A percentile compares a stretch with the other conserved stretches of the same genome.
Evolutionary conservation across 352 stramenopile species (phyloP).

Genomic region (Phytophthora syringae): DNA sequence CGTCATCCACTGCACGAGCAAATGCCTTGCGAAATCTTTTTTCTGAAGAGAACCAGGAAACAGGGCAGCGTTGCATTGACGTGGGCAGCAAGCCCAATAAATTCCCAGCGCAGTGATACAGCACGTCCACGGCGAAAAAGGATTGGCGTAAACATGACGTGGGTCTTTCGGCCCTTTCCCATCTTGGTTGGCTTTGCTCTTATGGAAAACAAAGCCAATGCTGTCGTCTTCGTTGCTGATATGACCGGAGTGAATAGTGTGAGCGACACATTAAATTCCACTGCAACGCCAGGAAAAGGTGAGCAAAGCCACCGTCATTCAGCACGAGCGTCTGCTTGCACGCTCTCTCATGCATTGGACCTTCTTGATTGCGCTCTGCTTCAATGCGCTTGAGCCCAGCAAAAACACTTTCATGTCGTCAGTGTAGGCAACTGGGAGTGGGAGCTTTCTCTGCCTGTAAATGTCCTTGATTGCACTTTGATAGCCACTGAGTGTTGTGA

Average conservation of each 20-base stretch:
- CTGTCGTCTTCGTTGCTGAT: slow-evolving; percentile 11
- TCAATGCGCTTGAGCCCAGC: not conserved
- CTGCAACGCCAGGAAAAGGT: slow-evolving; percentile 32
- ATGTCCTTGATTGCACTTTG: too few species aligned
- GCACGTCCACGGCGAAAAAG: slow-evolving; percentile 4
- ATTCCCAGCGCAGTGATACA: slow-evolving; percentile 7
- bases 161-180: slow-evolving; percentile 4
- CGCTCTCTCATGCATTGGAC: not conserved
- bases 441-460: too few species aligned
- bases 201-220: slow-evolving; percentile 25
- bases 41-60: slow-evolving; percentile 7
- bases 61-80: not conserved
- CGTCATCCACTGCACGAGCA: not conserved
- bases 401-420: too few species aligned
- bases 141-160: slow-evolving; percentile 25
- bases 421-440: too few species aligned
- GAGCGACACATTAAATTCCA: slow-evolving; percentile 37
- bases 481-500: too few species aligned
- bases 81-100: slow-evolving; percentile 3
- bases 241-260: slow-evolving; percentile 19
- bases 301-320: slow-evolving; percentile 19
- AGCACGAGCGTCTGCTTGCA: not conserved
- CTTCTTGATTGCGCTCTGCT: not conserved
- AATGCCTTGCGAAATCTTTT: slow-evolving; percentile 12
- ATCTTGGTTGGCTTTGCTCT: slow-evolving; percentile 36